Evolutionary conservation across 768 basidiomycete species (phyloP).

Genomic region (Lanmaoa rubissima): DNA sequence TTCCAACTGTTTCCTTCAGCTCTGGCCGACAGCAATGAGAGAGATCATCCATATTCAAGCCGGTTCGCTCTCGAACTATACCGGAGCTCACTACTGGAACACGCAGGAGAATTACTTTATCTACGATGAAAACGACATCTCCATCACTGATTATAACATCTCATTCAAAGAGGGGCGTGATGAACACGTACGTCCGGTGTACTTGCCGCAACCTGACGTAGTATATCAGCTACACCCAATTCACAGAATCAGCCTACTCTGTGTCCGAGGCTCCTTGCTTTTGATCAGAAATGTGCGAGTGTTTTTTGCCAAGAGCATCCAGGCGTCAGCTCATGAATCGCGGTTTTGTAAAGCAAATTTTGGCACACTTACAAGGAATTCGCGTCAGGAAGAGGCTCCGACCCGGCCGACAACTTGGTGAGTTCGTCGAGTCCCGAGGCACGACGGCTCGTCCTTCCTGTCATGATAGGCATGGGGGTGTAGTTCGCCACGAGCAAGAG

Average conservation of each 20-base stretch:
- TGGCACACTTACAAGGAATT: conserved; percentile 50
- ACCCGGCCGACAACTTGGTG: conserved; percentile 20
- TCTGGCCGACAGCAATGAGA: conserved; percentile 44
- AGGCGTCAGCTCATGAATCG: conserved; percentile 5
- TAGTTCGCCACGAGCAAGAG: conserved; percentile 52
- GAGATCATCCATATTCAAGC: conserved; percentile 82
- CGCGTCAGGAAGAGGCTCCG: conserved; percentile 32
- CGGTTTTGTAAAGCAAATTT: conserved; percentile 52
- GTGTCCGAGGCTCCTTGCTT: conserved; percentile 63
- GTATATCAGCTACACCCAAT: background rate
- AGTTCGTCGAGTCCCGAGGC: background rate
- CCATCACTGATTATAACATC: conserved; percentile 48
- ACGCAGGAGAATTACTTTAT: conserved; percentile 70
- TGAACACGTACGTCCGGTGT: conserved; percentile 40
- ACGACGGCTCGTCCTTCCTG: background rate
- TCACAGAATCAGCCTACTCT: conserved; percentile 36
- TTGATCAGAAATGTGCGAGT: conserved; percentile 62
- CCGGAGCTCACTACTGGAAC: conserved; percentile 82
- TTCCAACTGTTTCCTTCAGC: background rate
- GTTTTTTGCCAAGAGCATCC: background rate
- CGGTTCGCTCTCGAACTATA: conserved; percentile 62
- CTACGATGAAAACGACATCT: conserved; percentile 43
- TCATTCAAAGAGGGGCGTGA: conserved; percentile 67
- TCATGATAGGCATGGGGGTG: conserved; percentile 45
- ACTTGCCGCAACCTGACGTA: background rate